Evolutionary conservation across 1,139 yeast species (phyloP).

Genomic region (Torulaspora globosa): DNA sequence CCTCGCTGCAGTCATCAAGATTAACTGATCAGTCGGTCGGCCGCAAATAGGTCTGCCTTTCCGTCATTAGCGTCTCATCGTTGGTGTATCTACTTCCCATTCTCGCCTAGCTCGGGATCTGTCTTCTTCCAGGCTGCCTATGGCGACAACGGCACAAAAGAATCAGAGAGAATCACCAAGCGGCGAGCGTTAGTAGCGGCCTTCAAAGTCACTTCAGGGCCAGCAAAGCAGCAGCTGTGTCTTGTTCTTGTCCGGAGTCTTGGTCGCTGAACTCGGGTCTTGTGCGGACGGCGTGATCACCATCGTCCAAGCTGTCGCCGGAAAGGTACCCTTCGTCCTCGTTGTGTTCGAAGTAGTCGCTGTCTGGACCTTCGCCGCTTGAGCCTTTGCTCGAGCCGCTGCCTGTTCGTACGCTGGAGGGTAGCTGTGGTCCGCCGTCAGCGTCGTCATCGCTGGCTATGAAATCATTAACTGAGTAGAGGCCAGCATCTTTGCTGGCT

Average conservation of each 20-base stretch:
- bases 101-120: too few species aligned
- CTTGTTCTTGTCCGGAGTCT: constrained; percentile 2
- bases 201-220: too few species aligned
- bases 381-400: neutral
- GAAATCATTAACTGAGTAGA: constrained; percentile 22
- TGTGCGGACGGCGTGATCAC: constrained; percentile 7
- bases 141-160: too few species aligned
- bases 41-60: too few species aligned
- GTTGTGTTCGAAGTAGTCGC: constrained; percentile 25
- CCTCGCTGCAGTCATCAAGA: too few species aligned
- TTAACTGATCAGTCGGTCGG: too few species aligned
- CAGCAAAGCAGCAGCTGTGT: too few species aligned
- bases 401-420: constrained; percentile 4
- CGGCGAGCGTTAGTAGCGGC: too few species aligned
- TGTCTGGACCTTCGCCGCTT: constrained; percentile 15
- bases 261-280: constrained; percentile 10
- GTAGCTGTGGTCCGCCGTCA: constrained; percentile 21
- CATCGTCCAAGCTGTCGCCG: constrained; percentile 21
- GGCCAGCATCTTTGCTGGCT: constrained; percentile 37
- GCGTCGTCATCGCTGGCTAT: constrained; percentile 12
- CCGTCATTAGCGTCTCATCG: too few species aligned
- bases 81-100: too few species aligned
- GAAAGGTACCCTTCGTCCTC: constrained; percentile 26
- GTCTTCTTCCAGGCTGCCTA: too few species aligned
- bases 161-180: too few species aligned